Conservation (phyloP, 129 eudicot species). For the Pittosporum tobira region DNA sequence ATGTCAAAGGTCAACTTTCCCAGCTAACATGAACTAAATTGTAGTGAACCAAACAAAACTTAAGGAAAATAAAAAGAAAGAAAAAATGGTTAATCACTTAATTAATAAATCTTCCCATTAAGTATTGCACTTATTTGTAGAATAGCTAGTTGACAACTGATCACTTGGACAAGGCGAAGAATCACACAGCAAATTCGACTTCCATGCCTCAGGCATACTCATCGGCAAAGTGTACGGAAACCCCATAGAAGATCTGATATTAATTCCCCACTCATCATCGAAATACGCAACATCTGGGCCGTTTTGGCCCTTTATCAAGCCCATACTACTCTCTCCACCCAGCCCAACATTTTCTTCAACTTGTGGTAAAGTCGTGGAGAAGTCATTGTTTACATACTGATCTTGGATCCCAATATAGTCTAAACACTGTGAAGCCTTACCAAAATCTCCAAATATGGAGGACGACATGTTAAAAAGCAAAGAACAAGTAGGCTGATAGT, state of each 20-base stretch:
- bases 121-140: conserved; percentile 52
- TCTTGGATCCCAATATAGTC: conserved; percentile 31
- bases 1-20: no score
- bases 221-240: conserved; percentile 38
- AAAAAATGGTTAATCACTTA: no score
- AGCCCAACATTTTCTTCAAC: conserved; percentile 23
- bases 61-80: no score
- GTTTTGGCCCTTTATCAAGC: conserved; percentile 19
- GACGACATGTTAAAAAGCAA: conserved; percentile 60
- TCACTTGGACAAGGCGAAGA: conserved; percentile 58
- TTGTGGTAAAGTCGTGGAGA: conserved; percentile 27
- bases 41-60: no score
- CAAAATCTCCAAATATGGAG: conserved; percentile 45
- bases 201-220: conserved; percentile 40
- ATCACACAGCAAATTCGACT: conserved; percentile 64
- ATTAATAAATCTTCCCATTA: no score
- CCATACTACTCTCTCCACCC: conserved; percentile 23
- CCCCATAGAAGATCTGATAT: conserved; percentile 22
- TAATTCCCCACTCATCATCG: conserved; percentile 44
- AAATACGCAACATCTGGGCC: conserved; percentile 19
- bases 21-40: no score
- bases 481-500: conserved; percentile 43
- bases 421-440: no score
- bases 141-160: conserved; percentile 55
- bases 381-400: conserved; percentile 18